These are phyloP conservation scores for Vicia faba DNA, from an alignment of 306 rosid genomes.

Conservation along the genomic window DNA sequence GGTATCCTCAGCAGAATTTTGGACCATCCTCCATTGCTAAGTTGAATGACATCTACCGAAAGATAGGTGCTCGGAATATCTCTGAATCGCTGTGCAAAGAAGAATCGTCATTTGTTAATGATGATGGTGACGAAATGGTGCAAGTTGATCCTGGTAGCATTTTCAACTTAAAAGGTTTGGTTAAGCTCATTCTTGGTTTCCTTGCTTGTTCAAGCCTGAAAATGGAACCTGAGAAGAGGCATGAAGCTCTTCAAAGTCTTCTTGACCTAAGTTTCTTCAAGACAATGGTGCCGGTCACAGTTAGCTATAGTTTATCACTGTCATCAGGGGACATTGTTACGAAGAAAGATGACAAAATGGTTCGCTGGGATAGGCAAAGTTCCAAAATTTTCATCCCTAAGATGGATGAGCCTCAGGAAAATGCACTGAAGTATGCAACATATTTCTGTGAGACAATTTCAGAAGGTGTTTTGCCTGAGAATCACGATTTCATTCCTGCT, in stretches of 20 bases:
- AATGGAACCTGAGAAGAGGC: constrained; percentile 46
- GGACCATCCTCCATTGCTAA: constrained; percentile 34
- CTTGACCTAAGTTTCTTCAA: neutral
- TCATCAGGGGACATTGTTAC: constrained; percentile 42
- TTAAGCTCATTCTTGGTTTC: constrained; percentile 66
- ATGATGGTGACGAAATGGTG: constrained; percentile 27
- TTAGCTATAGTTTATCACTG: constrained; percentile 47
- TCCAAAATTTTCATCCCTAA: constrained; percentile 48
- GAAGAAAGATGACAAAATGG: constrained; percentile 5
- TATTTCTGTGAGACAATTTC: constrained; percentile 39
- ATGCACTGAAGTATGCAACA: constrained; percentile 49
- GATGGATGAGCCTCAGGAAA: constrained; percentile 37
- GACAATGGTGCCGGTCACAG: constrained; percentile 20
- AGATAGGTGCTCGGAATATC: constrained; percentile 58
- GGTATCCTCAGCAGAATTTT: constrained; percentile 59
- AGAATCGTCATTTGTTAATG: constrained; percentile 38
- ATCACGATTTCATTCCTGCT: constrained; percentile 3
- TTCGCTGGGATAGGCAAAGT: constrained; percentile 12
- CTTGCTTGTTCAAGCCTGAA: constrained; percentile 55
- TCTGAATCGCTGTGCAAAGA: constrained; percentile 56
- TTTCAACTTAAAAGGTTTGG: constrained; percentile 48
- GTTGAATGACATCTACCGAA: constrained; percentile 51
- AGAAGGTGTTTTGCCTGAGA: constrained; percentile 56
- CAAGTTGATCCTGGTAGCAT: constrained; percentile 32
- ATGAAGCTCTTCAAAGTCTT: neutral